A percentile compares a stretch with the other conserved stretches of the same genome.
phyloP scores from a whole-genome alignment of 495 filamentous ascomycete species.

The Penicillium canescens region DNA sequence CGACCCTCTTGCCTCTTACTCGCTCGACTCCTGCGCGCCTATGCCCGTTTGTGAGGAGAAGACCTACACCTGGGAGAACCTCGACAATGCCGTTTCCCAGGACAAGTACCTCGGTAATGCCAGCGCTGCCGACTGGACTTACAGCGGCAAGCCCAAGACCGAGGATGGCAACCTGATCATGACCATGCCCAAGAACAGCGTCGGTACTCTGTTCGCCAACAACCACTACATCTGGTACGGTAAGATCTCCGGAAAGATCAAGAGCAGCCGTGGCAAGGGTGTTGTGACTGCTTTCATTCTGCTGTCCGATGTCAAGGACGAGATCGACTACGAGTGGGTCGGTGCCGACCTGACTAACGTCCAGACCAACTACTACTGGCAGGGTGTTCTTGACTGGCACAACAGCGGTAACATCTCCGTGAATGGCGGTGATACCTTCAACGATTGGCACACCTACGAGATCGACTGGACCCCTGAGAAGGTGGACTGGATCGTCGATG shows the following conservation, averaged over 20 bases:
- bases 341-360: slow-evolving; percentile 73
- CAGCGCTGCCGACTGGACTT: slow-evolving; percentile 79
- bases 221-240: slow-evolving; percentile 97
- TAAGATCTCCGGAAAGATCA: slow-evolving; percentile 81
- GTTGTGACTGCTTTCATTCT: slow-evolving; percentile 97
- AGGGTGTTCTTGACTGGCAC: slow-evolving; percentile 83
- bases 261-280: slow-evolving; percentile 80
- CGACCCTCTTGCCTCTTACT: slow-evolving; percentile 79
- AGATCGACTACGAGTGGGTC: slow-evolving; percentile 96
- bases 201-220: slow-evolving; percentile 80
- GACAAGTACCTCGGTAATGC: slow-evolving; percentile 84
- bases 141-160: slow-evolving; percentile 68
- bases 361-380: slow-evolving; percentile 97
- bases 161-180: slow-evolving; percentile 66
- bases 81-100: slow-evolving; percentile 68
- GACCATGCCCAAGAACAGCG: slow-evolving; percentile 84
- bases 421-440: slow-evolving; percentile 65
- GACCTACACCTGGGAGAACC: slow-evolving; percentile 64
- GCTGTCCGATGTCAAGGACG: slow-evolving; percentile 91
- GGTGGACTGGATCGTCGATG: slow-evolving; percentile 85
- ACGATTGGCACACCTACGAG: slow-evolving; percentile 85
- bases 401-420: slow-evolving; percentile 71
- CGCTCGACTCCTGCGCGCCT: slow-evolving; percentile 83
- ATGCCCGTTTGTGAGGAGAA: slow-evolving; percentile 76
- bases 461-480: slow-evolving; percentile 88